These are phyloP conservation scores for Cyclospora cayetanensis DNA, from an alignment of 169 alveolate species.

Conservation along the genomic window DNA sequence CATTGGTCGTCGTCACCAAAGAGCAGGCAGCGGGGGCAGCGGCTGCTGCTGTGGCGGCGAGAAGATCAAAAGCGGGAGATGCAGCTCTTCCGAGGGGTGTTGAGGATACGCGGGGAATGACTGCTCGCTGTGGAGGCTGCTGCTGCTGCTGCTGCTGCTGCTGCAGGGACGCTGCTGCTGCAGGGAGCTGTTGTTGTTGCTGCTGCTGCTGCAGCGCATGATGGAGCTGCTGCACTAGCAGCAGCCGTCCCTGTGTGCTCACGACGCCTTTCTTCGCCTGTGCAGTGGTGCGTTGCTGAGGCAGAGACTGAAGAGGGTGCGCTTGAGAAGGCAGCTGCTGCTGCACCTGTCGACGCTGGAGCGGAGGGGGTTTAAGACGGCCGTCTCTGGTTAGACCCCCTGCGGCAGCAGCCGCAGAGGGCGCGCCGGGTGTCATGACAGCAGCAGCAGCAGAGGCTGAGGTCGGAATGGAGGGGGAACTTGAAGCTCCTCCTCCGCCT, in stretches of 20 bases:
- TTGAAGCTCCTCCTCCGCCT: background rate
- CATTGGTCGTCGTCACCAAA: too few relatives aligned
- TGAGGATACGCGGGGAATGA: background rate
- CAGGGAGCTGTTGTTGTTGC: too few relatives aligned
- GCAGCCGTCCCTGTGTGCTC: background rate
- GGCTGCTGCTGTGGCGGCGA: background rate
- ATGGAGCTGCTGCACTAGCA: background rate
- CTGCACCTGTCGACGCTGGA: constrained; percentile 4
- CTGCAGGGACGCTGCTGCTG: too few relatives aligned
- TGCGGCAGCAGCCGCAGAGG: constrained; percentile 24
- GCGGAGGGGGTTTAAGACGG: constrained; percentile 58
- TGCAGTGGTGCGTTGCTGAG: background rate
- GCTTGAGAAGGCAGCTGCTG: background rate
- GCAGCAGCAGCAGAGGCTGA: background rate
- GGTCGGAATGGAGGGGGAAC: background rate
- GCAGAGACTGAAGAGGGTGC: background rate
- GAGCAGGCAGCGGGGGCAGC: too few relatives aligned
- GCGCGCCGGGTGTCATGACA: too few relatives aligned
- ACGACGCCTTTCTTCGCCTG: background rate
- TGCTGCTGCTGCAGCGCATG: background rate
- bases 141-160: background rate
- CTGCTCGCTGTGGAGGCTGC: background rate
- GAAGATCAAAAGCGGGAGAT: background rate
- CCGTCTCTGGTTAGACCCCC: constrained; percentile 39
- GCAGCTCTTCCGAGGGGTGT: background rate